A percentile compares a stretch with the other conserved stretches of the same genome.
These are phyloP conservation scores for Flagelloscypha sp. DNA, from an alignment of 768 basidiomycete genomes.

Conservation along the genomic window DNA sequence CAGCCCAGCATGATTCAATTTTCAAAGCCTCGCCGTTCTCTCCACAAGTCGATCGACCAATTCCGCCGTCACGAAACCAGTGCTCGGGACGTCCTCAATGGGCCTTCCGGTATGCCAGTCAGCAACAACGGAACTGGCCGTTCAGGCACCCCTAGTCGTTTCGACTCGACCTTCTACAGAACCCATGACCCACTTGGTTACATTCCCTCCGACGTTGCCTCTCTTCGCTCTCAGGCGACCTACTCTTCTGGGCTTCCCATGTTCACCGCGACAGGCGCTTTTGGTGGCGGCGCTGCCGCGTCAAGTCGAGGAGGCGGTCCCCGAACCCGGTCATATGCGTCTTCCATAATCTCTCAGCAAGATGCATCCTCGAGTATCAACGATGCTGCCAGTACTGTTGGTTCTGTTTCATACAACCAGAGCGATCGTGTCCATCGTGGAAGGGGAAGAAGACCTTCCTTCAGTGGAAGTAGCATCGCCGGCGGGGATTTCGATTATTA, in stretches of 20 bases:
- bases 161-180: slow-evolving; percentile 92
- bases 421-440: too few species aligned
- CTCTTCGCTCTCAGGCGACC: slow-evolving; percentile 92
- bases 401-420: too few species aligned
- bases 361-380: slow-evolving; percentile 54
- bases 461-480: too few species aligned
- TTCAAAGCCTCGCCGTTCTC: slow-evolving; percentile 88
- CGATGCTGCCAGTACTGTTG: slow-evolving; percentile 56
- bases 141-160: slow-evolving; percentile 88
- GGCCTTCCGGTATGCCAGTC: slow-evolving; percentile 26
- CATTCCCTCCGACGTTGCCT: slow-evolving; percentile 93
- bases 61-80: slow-evolving; percentile 90
- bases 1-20: slow-evolving; percentile 99
- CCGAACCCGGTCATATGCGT: slow-evolving; percentile 52
- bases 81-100: slow-evolving; percentile 67
- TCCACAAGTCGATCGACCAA: slow-evolving; percentile 85
- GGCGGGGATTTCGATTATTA: too few species aligned
- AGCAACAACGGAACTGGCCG: slow-evolving; percentile 46
- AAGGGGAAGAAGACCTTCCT: too few species aligned
- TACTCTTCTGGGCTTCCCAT: slow-evolving; percentile 88
- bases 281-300: slow-evolving; percentile 63
- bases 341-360: slow-evolving; percentile 90
- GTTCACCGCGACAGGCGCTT: slow-evolving; percentile 63
- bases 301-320: slow-evolving; percentile 45
- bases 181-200: slow-evolving; percentile 91